Evolutionary conservation across 352 stramenopile species (phyloP).

Genomic region (Phytophthora pseudosyringae): DNA sequence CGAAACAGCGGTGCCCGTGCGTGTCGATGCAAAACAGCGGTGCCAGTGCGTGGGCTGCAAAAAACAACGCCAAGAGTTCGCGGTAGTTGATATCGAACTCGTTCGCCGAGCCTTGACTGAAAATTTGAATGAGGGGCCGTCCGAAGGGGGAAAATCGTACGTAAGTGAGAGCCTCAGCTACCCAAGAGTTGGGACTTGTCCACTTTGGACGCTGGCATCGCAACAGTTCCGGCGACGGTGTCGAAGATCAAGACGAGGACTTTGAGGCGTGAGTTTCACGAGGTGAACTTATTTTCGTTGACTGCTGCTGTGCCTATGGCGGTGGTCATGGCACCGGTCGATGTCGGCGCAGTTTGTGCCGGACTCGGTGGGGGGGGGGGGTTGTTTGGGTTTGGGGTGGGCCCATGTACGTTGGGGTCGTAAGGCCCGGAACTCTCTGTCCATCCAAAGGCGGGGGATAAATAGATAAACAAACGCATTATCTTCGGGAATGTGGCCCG

Average conservation of each 20-base stretch:
- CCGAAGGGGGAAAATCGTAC: not conserved
- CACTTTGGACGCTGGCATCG: too few relatives aligned
- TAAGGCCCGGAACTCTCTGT: not conserved
- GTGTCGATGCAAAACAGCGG: not conserved
- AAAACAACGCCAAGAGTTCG: conserved; percentile 13
- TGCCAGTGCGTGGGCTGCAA: conserved; percentile 9
- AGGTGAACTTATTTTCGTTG: too few relatives aligned
- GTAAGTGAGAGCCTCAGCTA: not conserved
- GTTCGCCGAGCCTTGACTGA: not conserved
- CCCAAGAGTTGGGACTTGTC: too few relatives aligned
- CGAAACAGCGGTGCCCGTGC: not conserved
- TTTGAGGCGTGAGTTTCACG: too few relatives aligned
- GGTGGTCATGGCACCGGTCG: too few relatives aligned
- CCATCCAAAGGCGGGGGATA: conserved; percentile 22
- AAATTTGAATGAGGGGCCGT: not conserved
- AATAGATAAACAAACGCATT: conserved; percentile 29
- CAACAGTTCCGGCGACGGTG: too few relatives aligned
- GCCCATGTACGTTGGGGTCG: too few relatives aligned
- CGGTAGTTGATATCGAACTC: conserved; percentile 40
- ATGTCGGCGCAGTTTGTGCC: too few relatives aligned
- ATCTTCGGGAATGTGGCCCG: not conserved
- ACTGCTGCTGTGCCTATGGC: too few relatives aligned
- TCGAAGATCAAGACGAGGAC: too few relatives aligned
- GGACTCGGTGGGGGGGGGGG: not conserved
- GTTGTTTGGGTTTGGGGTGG: too few relatives aligned